These are phyloP conservation scores for Apiotrichum gracile DNA, from an alignment of 1,284 basidiomycete species.

Conservation along the genomic window DNA sequence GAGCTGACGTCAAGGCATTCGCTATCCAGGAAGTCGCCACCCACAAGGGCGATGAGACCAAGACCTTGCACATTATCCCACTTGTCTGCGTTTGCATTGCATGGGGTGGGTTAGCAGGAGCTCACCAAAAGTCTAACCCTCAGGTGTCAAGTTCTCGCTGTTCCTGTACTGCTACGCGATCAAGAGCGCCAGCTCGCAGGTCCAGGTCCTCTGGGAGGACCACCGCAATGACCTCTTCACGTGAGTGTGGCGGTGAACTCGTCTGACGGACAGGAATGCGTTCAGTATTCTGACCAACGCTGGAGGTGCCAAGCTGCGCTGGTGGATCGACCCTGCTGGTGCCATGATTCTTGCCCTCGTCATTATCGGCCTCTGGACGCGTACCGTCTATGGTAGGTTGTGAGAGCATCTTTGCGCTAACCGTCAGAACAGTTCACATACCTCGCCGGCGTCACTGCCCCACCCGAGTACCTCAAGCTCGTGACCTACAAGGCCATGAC, in stretches of 20 bases:
- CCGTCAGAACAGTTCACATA: conserved; percentile 69
- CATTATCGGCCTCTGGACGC: conserved; percentile 74
- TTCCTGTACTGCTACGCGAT: conserved; percentile 82
- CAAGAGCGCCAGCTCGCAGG: conserved; percentile 75
- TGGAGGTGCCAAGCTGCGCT: conserved; percentile 68
- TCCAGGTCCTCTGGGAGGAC: conserved; percentile 90
- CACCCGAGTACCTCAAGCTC: conserved; percentile 81
- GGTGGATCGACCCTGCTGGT: conserved; percentile 48
- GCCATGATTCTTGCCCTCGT: conserved; percentile 62
- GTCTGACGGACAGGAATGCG: conserved; percentile 22
- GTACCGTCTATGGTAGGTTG: conserved; percentile 57
- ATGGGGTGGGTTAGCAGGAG: conserved; percentile 61
- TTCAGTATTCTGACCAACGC: conserved; percentile 82
- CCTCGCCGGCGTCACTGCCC: conserved; percentile 84
- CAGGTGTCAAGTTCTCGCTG: conserved; percentile 75
- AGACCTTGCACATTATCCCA: conserved; percentile 72
- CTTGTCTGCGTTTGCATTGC: conserved; percentile 76
- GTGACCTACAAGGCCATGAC: conserved; percentile 89
- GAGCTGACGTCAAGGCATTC: conserved; percentile 55
- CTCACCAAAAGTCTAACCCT: too few species aligned
- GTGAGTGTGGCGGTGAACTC: background rate
- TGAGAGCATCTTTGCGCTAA: background rate
- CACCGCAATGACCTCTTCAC: conserved; percentile 85
- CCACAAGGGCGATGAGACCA: conserved; percentile 55
- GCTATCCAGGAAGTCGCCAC: conserved; percentile 65